Base-by-base conservation (phyloP, 257 asterid species). In the Perilla frutescens region DNA sequence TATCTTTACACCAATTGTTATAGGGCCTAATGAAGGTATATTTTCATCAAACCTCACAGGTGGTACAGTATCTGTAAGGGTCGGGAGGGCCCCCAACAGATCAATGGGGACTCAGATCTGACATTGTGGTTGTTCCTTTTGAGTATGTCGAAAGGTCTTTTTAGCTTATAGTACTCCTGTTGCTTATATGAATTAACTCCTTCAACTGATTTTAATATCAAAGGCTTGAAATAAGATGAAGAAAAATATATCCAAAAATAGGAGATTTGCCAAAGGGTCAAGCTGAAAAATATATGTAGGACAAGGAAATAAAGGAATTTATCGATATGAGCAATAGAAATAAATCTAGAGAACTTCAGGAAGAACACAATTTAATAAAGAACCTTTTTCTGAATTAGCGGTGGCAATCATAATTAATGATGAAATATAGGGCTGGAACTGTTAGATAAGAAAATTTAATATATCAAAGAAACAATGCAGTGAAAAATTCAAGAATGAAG, bases 81-180 rank as follows among this genome's bases (percentile, higher is more conserved):
- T 12, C 8, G 12, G 41, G 32, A 56, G 66, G 54, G 74, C 32
- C 57, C 54, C 49, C 20, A 37, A 56, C 41, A 31, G 55, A 64
- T 64, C 70, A 36, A 63, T 14, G 48, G 3, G 3, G 29, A 10
- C 59, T 66, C 34, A 4, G 26, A 47, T 14, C 71, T 13, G 39
- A 47, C 47, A 20, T 20, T 20, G 26, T 20, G 26, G 26, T 20
- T 20, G 26, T 20, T 20, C 26, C 26, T 20, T 20, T 20, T 1
- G 26, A 20, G 26, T 20, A 20, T 20, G 67, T 57, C 68, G 5
- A 26, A 62, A 15, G 53, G 29, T 62, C 51, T 29, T 56, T 20
- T 70, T 31, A 29, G 57, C 66, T 74, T 66, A 74, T 74, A 69
- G 54, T 65, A 74, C 36, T 53, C 39, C 66, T 41, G 62, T 44